Evolutionary conservation across 805 yeast species (phyloP).

Genomic region (Barnettozyma botsteinii): DNA sequence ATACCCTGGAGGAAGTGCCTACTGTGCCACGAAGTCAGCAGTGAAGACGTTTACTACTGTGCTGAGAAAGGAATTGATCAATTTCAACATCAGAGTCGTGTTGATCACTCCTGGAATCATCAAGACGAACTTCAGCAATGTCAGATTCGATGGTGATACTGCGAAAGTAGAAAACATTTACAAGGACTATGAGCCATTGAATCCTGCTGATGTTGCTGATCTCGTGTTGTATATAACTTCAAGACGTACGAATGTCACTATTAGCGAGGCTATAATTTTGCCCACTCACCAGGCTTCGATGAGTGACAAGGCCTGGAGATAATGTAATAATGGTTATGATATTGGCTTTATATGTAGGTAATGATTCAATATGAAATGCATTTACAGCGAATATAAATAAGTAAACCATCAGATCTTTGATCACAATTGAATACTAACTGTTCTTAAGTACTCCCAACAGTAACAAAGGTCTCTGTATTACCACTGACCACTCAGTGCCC

Average conservation of each 20-base stretch:
- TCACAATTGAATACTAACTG: too few species aligned
- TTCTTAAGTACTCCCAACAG: too few species aligned
- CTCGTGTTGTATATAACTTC: conserved; percentile 50
- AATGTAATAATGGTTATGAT: too few species aligned
- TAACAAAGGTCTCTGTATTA: too few species aligned
- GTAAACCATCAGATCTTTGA: too few species aligned
- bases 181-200: conserved; percentile 48
- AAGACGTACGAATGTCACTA: conserved; percentile 50
- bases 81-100: conserved; percentile 57
- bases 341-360: too few species aligned
- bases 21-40: conserved; percentile 70
- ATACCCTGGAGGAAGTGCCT: conserved; percentile 56
- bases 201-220: conserved; percentile 56
- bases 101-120: conserved; percentile 64
- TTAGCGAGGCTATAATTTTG: conserved; percentile 77
- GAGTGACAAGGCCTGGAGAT: conserved; percentile 22
- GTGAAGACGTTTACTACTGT: conserved; percentile 66
- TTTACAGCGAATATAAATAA: too few species aligned
- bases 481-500: too few species aligned
- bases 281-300: conserved; percentile 78
- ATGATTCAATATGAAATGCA: too few species aligned
- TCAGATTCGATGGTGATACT: conserved; percentile 52
- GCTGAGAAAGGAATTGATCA: conserved; percentile 65
- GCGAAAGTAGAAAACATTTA: conserved; percentile 50
- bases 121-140: conserved; percentile 52